Conservation (phyloP, 345 rosid species). For the Rubroshorea leprosula region DNA sequence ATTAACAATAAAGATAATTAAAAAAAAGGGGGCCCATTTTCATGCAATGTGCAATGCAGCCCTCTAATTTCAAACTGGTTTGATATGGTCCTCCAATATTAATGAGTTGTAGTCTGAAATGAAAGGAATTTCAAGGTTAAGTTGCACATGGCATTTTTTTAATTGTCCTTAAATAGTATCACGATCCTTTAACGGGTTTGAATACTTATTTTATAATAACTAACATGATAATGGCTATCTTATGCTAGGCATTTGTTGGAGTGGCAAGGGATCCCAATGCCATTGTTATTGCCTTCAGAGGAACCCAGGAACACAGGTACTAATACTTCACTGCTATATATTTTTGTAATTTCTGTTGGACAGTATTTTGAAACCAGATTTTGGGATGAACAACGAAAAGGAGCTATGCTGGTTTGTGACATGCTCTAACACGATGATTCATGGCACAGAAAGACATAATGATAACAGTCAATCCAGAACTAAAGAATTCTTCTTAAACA, state of each 20-base stretch:
- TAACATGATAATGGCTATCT: constrained; percentile 12
- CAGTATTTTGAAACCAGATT: not conserved
- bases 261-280: constrained; percentile 59
- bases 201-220: not conserved
- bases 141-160: not conserved
- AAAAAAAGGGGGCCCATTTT: not conserved
- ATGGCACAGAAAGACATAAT: not conserved
- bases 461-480: not conserved
- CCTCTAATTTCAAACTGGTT: not conserved
- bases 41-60: not conserved
- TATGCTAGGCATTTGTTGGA: constrained; percentile 62
- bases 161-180: not conserved
- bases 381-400: not conserved
- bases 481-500: not conserved
- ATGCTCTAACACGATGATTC: not conserved
- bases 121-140: not conserved
- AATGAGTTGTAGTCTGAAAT: not conserved
- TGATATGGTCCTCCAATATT: not conserved
- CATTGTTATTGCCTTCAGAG: constrained; percentile 65
- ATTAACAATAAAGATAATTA: not conserved
- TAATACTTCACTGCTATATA: not conserved
- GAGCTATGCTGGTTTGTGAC: not conserved
- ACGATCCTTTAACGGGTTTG: not conserved
- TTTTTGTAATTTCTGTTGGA: constrained; percentile 7
- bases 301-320: constrained; percentile 68